Evolutionary conservation across 2,329 filamentous ascomycete genomes (phyloP), one percentile per base, ranked within the genome.

Genomic region (Phaeosphaeriaceae sp.): DNA sequence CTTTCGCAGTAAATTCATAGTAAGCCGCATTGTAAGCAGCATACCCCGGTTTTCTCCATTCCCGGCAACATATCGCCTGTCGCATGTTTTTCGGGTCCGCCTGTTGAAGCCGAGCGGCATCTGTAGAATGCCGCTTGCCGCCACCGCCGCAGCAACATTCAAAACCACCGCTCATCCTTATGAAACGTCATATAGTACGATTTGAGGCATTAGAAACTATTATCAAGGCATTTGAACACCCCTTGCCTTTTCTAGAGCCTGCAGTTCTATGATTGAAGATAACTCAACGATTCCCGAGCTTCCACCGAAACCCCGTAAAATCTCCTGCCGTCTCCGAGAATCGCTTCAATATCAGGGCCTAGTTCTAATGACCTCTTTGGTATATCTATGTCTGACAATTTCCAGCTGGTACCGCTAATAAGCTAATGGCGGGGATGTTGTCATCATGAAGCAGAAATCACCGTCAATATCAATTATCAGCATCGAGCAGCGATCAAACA

Each of bases 41-140:
- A 20, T n/a, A 41, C 50, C 39, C 50, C 43, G 52, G 40, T 50
- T 49, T 48, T 30, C 48, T 48, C 50, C 49, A 39, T 42, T 48
- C 48, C 48, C 54, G 54, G 54, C 43, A 52, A 23, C 17, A 17
- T 29, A 34, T 58, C 53, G 52, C 48, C 43, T 37, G 51, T 53
- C 56, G 61, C 60, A 38, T 42, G 41, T 48, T 56, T 18, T 48
- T 57, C 56, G 56, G 57, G 17, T 16, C 26, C 42, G 43, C 51
- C 44, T 42, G 42, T 26, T 45, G 35, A 30, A 49, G 45, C 58
- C 43, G 64, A 57, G 48, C 64, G 64, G 64, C 63, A 64, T 67
- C 60, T 39, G n/a, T 35, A 11, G n/a, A 28, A 16, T 63, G 61
- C 60, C 63, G 61, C 48, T 52, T 45, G 60, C 58, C 54, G 61